Percentiles rank a stretch among this genome's conserved stretches.
These are phyloP conservation scores for Fomitopsis palustris DNA, from an alignment of 1,284 basidiomycete species.

Conservation along the genomic window DNA sequence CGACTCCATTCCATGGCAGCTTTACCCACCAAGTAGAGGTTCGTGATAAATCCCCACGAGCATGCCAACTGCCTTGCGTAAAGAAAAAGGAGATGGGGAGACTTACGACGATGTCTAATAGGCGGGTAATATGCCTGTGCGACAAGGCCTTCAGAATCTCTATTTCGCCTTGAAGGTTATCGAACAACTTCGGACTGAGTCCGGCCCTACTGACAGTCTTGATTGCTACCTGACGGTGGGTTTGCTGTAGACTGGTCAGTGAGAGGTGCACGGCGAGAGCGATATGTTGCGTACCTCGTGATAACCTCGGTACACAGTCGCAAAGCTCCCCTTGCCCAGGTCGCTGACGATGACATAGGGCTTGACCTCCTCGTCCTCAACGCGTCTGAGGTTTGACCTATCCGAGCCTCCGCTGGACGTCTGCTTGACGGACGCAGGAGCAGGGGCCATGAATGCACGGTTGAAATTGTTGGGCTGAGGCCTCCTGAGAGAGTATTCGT, in stretches of 20 bases:
- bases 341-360: conserved; percentile 73
- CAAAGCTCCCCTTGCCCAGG: conserved; percentile 90
- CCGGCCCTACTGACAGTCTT: conserved; percentile 92
- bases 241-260: conserved; percentile 48
- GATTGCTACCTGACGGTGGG: conserved; percentile 81
- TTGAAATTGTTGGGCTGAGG: neutral
- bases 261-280: neutral
- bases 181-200: conserved; percentile 89
- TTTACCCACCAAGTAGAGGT: too few species aligned
- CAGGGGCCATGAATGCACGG: neutral
- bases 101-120: conserved; percentile 87
- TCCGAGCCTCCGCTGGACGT: conserved; percentile 12
- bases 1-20: too few species aligned
- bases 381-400: conserved; percentile 13
- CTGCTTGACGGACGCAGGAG: conserved; percentile 12
- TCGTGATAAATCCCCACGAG: too few species aligned
- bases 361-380: conserved; percentile 62
- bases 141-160: conserved; percentile 93
- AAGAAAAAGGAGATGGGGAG: neutral
- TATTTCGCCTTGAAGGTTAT: conserved; percentile 97
- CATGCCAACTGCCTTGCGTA: neutral
- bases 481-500: neutral
- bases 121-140: conserved; percentile 90
- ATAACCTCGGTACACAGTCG: conserved; percentile 93
- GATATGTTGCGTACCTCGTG: conserved; percentile 60